Evolutionary conservation across 2,329 filamentous ascomycete species (phyloP), one percentile per base, ranked within the genome.

Genomic region (Clonostachys solani): DNA sequence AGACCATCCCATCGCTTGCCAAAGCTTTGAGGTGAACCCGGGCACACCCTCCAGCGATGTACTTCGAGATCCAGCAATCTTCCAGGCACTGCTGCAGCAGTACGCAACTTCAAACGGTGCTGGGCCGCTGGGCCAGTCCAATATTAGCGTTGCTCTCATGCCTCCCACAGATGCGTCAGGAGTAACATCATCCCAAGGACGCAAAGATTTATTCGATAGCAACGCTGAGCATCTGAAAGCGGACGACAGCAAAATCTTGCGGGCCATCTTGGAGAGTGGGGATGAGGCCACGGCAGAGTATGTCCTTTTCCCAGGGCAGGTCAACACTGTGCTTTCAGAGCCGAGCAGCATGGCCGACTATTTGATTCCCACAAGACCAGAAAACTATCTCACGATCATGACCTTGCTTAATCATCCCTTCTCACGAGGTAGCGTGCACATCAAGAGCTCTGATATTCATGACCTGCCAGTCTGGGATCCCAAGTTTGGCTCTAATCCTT

Each of bases 391-490:
- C 44, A 76, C 78, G 16, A 65, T 77, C 50, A 75, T 75, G 52
- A 71, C 74, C 2, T 77, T 81, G 51, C 77, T 81, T 17, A 76
- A 77, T 38, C 83, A 84, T 49, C 81, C 81, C 1, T 76, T 80
- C 56, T 80, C 76, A 3, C 73, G 80, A 1, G 82, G 82, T 8
- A 69, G 69, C 40, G 74, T 82, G 47, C 83, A 84, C 62, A 78
- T 84, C 49, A 63, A 62, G 12, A 67, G 67, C 8, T 43, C 65
- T 2, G 67, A 74, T 43, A 59, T 69, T 6, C 56, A 17, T 57
- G 8, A 68, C 70, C 7, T 60, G 67, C 34, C 71, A 74, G 2
- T 44, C 8, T 78, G 83, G 54, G 74, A 84, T 51, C 77, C 77
- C 17, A 71, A 71, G 29, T 83, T 73, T 64, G 73, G 83, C 55